A percentile compares a stretch with the other conserved stretches of the same genome.
These are phyloP conservation scores for Digitaria exilis DNA, from an alignment of 202 grass and related monocot genomes.

Conservation along the genomic window DNA sequence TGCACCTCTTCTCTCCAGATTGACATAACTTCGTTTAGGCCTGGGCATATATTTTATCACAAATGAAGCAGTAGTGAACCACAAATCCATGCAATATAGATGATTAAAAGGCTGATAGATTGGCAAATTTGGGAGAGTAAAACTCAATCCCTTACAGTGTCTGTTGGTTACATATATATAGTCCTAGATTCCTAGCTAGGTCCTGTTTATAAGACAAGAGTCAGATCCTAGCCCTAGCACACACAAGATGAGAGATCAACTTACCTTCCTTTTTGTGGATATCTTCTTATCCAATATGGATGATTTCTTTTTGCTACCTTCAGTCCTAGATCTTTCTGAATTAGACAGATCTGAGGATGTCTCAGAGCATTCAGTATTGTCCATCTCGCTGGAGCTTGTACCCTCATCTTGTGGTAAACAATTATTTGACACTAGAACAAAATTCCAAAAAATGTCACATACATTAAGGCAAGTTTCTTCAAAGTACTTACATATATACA, in stretches of 20 bases:
- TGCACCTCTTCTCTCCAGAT: too few relatives aligned
- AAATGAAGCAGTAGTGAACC: neutral
- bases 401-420: conserved; percentile 17
- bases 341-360: conserved; percentile 39
- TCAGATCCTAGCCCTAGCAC: neutral
- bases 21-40: too few relatives aligned
- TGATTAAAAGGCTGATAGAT: neutral
- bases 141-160: neutral
- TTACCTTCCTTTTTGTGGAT: conserved; percentile 67
- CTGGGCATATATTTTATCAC: neutral
- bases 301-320: conserved; percentile 46
- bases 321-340: conserved; percentile 54
- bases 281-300: conserved; percentile 61
- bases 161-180: neutral
- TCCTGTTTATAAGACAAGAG: neutral
- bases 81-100: neutral
- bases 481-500: neutral
- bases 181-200: neutral
- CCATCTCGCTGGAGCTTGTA: conserved; percentile 52
- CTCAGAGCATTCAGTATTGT: conserved; percentile 52
- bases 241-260: neutral
- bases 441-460: conserved; percentile 7
- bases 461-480: neutral
- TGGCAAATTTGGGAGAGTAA: neutral
- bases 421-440: conserved; percentile 18